Base-by-base conservation (phyloP, 495 filamentous ascomycete genomes). In the Talaromyces proteolyticus region DNA sequence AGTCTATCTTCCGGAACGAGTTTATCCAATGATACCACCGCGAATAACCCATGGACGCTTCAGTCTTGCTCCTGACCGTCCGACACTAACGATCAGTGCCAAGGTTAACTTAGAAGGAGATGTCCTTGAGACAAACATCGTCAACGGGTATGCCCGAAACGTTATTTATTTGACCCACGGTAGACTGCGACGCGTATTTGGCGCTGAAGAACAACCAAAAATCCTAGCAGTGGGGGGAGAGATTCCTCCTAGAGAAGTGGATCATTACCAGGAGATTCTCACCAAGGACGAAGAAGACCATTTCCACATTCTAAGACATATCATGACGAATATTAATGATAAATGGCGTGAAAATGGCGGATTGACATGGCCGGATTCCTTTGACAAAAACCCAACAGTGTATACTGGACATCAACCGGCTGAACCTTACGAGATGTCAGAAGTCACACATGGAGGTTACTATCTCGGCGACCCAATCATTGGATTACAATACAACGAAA, bases 61-160 rank as follows among this genome's bases (percentile, higher is more conserved):
- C 67, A 92, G 89, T 57, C 69, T 98, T 29, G 77, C 72, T 0
- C 63, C 76, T 4, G 69, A 80, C 34, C 75, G 84, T 20, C 85
- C 87, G 0, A 85, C 82, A 20, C 66, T 97, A 45, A 95, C 91
- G 1, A 90, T 96, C 63, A 93, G 87, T 55, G 82, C 86, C 3
- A 82, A 78, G 47, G 67, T 96, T 43, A 74, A 81, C 56, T 66
- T 73, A 16, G 66, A 77, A 3, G 93, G 90, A 8, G 67, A 83
- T 5, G 64, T 94, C 17, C 55, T 91, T 7, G 86, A 92, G 3
- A 73, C 66, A 12, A 82, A 80, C n/a, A 75, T 97, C 34, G 70
- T 76, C 3, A 82, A 86, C n/a, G 89, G 87, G 3, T 78, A 69
- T 2, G 65, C 92, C 8, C 72, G 73, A 6, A 84, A 91, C 43